phyloP scores from a whole-genome alignment of 2,329 filamentous ascomycete species.

The Diplocarpon mali region DNA sequence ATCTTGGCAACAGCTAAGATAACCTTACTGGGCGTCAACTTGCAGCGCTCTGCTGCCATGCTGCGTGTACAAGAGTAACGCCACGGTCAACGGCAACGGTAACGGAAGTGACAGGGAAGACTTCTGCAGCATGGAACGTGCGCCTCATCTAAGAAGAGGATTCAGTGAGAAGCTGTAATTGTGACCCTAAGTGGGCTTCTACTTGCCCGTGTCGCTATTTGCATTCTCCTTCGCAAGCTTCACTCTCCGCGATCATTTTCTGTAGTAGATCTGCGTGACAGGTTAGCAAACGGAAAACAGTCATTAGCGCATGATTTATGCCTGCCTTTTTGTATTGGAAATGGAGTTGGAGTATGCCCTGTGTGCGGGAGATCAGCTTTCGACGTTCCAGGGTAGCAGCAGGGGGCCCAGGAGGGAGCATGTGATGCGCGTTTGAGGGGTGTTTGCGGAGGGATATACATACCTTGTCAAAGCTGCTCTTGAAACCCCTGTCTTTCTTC shows the following conservation, averaged over 20 bases:
- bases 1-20: neutral
- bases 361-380: conserved; percentile 25
- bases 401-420: neutral
- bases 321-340: conserved; percentile 96
- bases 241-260: conserved; percentile 33
- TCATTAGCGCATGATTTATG: conserved; percentile 10
- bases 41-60: neutral
- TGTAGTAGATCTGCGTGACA: conserved; percentile 39
- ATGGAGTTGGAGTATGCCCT: conserved; percentile 92
- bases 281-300: conserved; percentile 15
- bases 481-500: conserved; percentile 88
- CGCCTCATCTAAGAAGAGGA: conserved; percentile 12
- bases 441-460: conserved; percentile 24
- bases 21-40: neutral
- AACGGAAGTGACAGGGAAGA: conserved; percentile 4
- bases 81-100: neutral
- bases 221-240: conserved; percentile 2
- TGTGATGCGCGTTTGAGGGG: conserved; percentile 5
- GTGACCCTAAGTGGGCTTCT: conserved; percentile 15
- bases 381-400: conserved; percentile 11
- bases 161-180: conserved; percentile 19
- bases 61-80: neutral
- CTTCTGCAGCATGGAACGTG: conserved; percentile 16
- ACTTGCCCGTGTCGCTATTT: conserved; percentile 9
- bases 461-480: conserved; percentile 96